These are phyloP conservation scores for Chlamydomonas sphaeroides DNA, from an alignment of 139 green algal species.

Conservation along the genomic window DNA sequence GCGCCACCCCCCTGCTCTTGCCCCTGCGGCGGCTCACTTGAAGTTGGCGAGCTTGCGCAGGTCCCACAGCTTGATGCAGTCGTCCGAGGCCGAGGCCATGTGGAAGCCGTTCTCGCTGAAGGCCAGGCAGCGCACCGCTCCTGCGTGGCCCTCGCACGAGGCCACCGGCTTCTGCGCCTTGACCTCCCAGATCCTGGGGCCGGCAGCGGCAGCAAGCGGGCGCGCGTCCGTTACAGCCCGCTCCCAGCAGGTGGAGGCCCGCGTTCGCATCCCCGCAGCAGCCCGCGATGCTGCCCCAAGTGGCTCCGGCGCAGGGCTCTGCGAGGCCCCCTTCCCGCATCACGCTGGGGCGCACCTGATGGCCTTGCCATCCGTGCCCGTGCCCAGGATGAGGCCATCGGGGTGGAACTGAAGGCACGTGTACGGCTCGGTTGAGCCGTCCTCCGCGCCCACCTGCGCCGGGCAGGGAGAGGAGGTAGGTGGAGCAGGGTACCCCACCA, in stretches of 20 bases:
- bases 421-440: slow-evolving; percentile 45
- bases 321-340: not conserved
- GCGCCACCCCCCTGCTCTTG: not conserved
- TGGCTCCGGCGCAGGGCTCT: too few relatives aligned
- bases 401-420: slow-evolving; percentile 77
- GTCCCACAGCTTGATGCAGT: slow-evolving; percentile 97
- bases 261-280: too few relatives aligned
- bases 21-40: slow-evolving; percentile 52
- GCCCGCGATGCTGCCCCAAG: too few relatives aligned
- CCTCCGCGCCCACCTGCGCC: slow-evolving; percentile 16
- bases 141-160: slow-evolving; percentile 80
- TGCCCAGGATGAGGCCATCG: slow-evolving; percentile 91
- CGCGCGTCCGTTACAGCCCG: too few relatives aligned
- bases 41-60: slow-evolving; percentile 95
- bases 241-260: too few relatives aligned
- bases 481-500: too few relatives aligned
- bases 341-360: slow-evolving; percentile 9
- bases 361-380: slow-evolving; percentile 64
- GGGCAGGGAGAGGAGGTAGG: too few relatives aligned
- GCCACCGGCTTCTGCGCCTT: slow-evolving; percentile 84
- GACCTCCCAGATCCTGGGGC: slow-evolving; percentile 87
- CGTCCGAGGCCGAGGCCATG: slow-evolving; percentile 79
- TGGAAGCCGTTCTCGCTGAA: slow-evolving; percentile 97
- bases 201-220: too few relatives aligned
- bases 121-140: slow-evolving; percentile 70